A percentile compares a stretch with the other conserved stretches of the same genome.
These are phyloP conservation scores for Tylopilus subfusipes DNA, from an alignment of 768 basidiomycete species.

Conservation along the genomic window DNA sequence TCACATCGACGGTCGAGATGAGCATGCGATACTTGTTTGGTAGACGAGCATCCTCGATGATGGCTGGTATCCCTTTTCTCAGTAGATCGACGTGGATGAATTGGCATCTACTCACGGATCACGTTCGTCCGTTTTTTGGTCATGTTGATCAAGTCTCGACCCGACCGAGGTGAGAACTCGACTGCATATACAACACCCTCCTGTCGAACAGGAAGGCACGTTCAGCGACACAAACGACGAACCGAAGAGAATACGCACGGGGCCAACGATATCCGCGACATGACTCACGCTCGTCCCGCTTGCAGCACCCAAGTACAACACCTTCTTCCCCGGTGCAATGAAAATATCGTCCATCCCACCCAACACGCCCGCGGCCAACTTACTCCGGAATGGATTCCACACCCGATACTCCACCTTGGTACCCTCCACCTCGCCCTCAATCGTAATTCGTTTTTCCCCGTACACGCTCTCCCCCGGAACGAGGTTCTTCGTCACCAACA, in stretches of 20 bases:
- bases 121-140: slow-evolving; percentile 99
- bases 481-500: slow-evolving; percentile 97
- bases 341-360: slow-evolving; percentile 93
- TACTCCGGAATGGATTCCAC: slow-evolving; percentile 98
- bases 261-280: slow-evolving; percentile 98
- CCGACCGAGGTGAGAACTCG: slow-evolving; percentile 94
- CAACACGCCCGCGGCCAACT: slow-evolving; percentile 94
- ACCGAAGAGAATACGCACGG: slow-evolving; percentile 48
- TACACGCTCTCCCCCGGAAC: slow-evolving; percentile 98
- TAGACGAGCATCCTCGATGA: slow-evolving; percentile 95
- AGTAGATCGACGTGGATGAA: not conserved
- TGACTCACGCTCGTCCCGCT: slow-evolving; percentile 98
- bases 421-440: slow-evolving; percentile 70
- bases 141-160: slow-evolving; percentile 98
- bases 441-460: slow-evolving; percentile 94
- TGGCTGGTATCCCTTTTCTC: slow-evolving; percentile 49
- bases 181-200: slow-evolving; percentile 98
- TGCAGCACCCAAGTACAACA: slow-evolving; percentile 96
- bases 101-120: slow-evolving; percentile 64
- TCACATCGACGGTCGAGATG: slow-evolving; percentile 90
- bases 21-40: slow-evolving; percentile 98
- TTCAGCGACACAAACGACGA: slow-evolving; percentile 5
- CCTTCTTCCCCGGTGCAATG: slow-evolving; percentile 92
- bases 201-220: slow-evolving; percentile 35
- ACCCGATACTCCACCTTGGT: slow-evolving; percentile 96